Base-by-base conservation (phyloP, 371 early-diverging fungal species). In the Mortierella sp. region DNA sequence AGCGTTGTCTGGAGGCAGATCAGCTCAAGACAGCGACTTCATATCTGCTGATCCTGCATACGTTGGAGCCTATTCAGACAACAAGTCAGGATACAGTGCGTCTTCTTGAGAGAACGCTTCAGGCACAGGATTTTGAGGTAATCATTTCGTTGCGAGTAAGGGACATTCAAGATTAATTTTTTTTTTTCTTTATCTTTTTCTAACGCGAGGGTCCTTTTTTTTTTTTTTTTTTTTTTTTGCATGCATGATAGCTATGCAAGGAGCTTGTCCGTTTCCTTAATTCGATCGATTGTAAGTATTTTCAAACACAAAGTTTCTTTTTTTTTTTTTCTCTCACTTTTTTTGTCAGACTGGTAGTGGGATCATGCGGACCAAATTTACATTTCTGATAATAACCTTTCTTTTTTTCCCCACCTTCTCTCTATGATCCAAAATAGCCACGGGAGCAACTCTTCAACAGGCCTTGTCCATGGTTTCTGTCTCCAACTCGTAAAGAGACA, bases 41-140 rank as follows among this genome's bases (percentile, higher is more conserved):
- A 4, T 95, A 92, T 76, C 68, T 97, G 6, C 91, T 95, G 58
- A 93, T 96, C 52, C 81, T 95, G 29, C 97, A 96, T 66, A 94
- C 94, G 0, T 77, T 96, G 83, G 93, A 95, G 69, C 90, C 95
- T 0, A 30, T 86, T 18, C 67, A 62, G 47, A 75, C 69, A 0
- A 71, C 68, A 7, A 83, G 67, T 7, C 75, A 89, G 85, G 90
- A 90, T 67, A 89, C 94, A 0, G 87, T 92, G 29, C 85, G 88
- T 4, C 74, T 96, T 19, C 72, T 96, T 62, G 88, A 93, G 60
- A 91, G 85, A 64, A 89, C 94, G 0, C 86, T 95, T 62, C 90
- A 93, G 45, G 83, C 88, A 30, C 85, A 92, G 60, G 93, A 96
- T 69, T 93, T 87, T 80, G 93, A 95, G 82, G 90, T 90, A 68